These are phyloP conservation scores for Aspergillus puulaauensis DNA, from an alignment of 2,329 filamentous ascomycete genomes.

Conservation along the genomic window DNA sequence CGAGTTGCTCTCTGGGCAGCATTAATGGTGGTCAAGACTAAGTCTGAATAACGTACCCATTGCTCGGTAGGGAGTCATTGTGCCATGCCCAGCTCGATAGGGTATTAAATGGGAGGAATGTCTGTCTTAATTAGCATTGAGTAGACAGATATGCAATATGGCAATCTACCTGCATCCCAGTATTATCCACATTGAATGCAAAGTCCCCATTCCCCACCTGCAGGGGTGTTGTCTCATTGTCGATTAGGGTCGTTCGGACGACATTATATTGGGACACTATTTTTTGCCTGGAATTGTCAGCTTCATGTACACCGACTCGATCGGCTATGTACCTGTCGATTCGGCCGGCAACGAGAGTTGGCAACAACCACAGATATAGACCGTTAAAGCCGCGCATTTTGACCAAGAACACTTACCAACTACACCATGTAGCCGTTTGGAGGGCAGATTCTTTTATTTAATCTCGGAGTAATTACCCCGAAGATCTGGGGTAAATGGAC, in stretches of 20 bases:
- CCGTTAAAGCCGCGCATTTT: too few relatives aligned
- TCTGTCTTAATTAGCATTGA: neutral
- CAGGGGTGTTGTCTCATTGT: constrained; percentile 15
- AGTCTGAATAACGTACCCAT: constrained; percentile 4
- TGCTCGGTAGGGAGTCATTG: constrained; percentile 13
- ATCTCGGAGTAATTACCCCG: neutral
- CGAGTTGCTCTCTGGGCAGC: neutral
- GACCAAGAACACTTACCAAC: too few relatives aligned
- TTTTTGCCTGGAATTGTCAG: neutral
- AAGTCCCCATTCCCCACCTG: constrained; percentile 19
- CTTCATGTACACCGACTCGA: too few relatives aligned
- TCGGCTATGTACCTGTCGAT: neutral
- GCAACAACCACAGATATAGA: too few relatives aligned
- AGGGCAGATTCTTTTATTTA: neutral
- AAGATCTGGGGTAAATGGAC: neutral
- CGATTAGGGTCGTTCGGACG: constrained; percentile 9
- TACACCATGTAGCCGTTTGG: too few relatives aligned
- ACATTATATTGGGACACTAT: constrained; percentile 16
- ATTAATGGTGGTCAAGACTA: too few relatives aligned
- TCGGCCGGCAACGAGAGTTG: neutral
- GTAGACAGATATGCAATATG: too few relatives aligned
- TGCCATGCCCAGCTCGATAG: constrained; percentile 19
- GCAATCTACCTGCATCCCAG: constrained; percentile 13
- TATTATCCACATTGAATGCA: constrained; percentile 18
- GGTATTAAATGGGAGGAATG: constrained; percentile 17